These are phyloP conservation scores for Phytopythium ostracodes DNA, from an alignment of 352 stramenopile genomes.

Conservation along the genomic window DNA sequence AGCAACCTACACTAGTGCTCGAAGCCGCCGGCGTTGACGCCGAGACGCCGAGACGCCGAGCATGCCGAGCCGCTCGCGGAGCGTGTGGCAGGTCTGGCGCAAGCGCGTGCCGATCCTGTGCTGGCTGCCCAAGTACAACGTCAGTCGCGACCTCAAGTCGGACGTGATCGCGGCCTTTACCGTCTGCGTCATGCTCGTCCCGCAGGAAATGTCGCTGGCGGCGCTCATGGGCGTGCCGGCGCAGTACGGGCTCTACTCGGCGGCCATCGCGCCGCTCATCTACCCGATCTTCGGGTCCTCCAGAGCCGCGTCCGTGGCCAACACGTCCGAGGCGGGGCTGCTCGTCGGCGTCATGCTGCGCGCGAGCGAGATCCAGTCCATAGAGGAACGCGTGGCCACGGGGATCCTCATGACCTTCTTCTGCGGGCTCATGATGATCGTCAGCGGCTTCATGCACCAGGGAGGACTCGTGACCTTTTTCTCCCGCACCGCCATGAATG, in stretches of 20 bases:
- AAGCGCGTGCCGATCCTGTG: conserved; percentile 62
- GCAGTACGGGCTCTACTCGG: conserved; percentile 71
- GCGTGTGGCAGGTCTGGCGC: conserved; percentile 3
- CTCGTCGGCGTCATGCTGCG: conserved; percentile 60
- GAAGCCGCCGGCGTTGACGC: too few relatives aligned
- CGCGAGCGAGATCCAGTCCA: conserved; percentile 34
- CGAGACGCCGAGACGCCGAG: too few relatives aligned
- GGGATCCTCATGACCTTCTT: conserved; percentile 76
- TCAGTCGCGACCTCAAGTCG: conserved; percentile 57
- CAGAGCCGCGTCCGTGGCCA: conserved; percentile 54
- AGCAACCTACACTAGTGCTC: too few relatives aligned
- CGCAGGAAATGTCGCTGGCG: conserved; percentile 89
- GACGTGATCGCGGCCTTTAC: conserved; percentile 66
- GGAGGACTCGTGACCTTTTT: conserved; percentile 68
- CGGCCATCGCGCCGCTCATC: conserved; percentile 61
- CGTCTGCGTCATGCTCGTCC: conserved; percentile 90
- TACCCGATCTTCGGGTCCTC: conserved; percentile 75
- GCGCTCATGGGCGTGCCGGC: conserved; percentile 82
- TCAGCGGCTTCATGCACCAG: conserved; percentile 52
- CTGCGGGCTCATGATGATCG: conserved; percentile 48
- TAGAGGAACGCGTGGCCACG: conserved; percentile 55
- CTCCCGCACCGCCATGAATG: conserved; percentile 67
- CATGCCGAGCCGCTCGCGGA: conserved; percentile 4
- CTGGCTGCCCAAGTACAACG: conserved; percentile 66
- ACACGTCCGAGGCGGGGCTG: conserved; percentile 58